Evolutionary conservation across 345 rosid genomes (phyloP), one percentile per base, ranked within the genome.

Genomic region (Trapa bicornis): DNA sequence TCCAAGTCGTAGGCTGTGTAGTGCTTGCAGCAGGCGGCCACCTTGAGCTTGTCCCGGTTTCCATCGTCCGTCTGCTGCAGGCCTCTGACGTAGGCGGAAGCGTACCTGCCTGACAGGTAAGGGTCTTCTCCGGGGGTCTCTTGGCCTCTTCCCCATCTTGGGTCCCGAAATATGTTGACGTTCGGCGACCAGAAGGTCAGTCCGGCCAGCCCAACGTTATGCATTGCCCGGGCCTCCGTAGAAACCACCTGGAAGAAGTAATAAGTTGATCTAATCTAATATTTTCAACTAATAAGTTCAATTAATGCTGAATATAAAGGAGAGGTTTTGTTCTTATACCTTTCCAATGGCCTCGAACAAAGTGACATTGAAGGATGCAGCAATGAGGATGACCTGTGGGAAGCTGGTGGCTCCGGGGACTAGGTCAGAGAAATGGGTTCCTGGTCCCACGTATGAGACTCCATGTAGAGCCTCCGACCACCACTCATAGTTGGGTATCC

Each of bases 111-210:
- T 1, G 89, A 32, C 6, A 94, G 89, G 71, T 83, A 60, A 1
- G 99, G 99, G 70, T 94, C 99, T 72, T 94, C 99, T 6, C 99
- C 99, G 0, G 98, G 98, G 58, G 98, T 92, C 70, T 92, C 98
- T 67, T 88, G 96, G 37, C 89, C 91, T 70, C 97, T 82, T 60
- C 99, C 99, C 99, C 97, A 94, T 75, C 99, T 85, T 0, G 99
- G 99, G 68, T 94, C 99, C 33, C 99, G 76, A 68, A 91, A 84
- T 63, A 94, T 87, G 77, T 94, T 94, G 6, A 91, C 63, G 61
- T 94, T 94, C 32, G 99, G 99, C 5, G 96, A 87, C 99, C 99
- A 94, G 69, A 61, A 91, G 16, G 99, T 94, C 65, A 94, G 73
- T 14, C 99, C 97, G 1, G 96, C 96, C 67, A 83, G 70, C 68